A percentile compares a stretch with the other conserved stretches of the same genome.
Conservation (phyloP, 352 stramenopile species). For the Phytophthora pini region DNA sequence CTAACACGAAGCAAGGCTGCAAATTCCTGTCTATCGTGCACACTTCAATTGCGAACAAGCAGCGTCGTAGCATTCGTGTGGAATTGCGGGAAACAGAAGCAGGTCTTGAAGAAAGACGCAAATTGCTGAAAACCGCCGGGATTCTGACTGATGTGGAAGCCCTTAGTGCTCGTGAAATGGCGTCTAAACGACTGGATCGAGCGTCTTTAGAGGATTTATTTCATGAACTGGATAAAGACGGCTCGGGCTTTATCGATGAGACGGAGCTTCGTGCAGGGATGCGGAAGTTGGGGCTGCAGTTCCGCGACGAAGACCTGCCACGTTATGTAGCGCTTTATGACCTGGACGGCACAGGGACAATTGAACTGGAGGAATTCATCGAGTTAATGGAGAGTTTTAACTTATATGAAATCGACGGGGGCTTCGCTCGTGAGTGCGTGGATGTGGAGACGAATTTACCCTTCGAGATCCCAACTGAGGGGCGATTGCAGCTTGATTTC, state of each 20-base stretch:
- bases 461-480: slow-evolving; percentile 72
- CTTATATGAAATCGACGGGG: slow-evolving; percentile 42
- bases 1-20: slow-evolving; percentile 80
- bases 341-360: slow-evolving; percentile 71
- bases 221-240: slow-evolving; percentile 68
- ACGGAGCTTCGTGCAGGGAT: slow-evolving; percentile 61
- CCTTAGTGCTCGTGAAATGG: slow-evolving; percentile 28
- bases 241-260: slow-evolving; percentile 73
- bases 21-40: slow-evolving; percentile 84
- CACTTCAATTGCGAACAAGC: slow-evolving; percentile 44
- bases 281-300: slow-evolving; percentile 50
- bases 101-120: slow-evolving; percentile 43
- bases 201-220: slow-evolving; percentile 64
- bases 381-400: slow-evolving; percentile 81
- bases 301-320: slow-evolving; percentile 70
- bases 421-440: slow-evolving; percentile 60
- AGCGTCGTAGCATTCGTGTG: slow-evolving; percentile 62
- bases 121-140: slow-evolving; percentile 71
- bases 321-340: slow-evolving; percentile 78
- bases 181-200: slow-evolving; percentile 46
- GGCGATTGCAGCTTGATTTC: slow-evolving; percentile 71
- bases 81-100: slow-evolving; percentile 61
- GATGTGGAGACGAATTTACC: slow-evolving; percentile 65
- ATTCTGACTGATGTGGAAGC: slow-evolving; percentile 58
- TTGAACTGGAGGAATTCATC: slow-evolving; percentile 81